A percentile compares a stretch with the other conserved stretches of the same genome.
phyloP scores from a whole-genome alignment of 2,329 filamentous ascomycete species.

The Pezicula neosporulosa region DNA sequence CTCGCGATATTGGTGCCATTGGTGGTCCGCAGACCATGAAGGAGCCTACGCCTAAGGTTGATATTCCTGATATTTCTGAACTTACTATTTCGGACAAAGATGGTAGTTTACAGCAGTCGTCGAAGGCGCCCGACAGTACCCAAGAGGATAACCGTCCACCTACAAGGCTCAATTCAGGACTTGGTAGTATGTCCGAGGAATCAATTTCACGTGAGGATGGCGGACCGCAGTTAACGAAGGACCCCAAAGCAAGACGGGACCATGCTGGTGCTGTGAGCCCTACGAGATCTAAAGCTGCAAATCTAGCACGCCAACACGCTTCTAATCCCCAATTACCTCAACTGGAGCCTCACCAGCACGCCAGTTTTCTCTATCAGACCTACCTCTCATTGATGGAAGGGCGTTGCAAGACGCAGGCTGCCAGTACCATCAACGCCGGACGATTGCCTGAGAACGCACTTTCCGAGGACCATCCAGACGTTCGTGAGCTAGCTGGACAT shows the following conservation, averaged over 20 bases:
- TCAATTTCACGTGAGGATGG: neutral
- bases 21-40: neutral
- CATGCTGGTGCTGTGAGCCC: neutral
- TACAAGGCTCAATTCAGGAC: neutral
- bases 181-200: neutral
- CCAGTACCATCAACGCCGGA: slow-evolving; percentile 16
- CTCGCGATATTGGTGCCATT: neutral
- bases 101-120: neutral
- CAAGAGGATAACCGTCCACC: neutral
- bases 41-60: neutral
- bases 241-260: too few relatives aligned
- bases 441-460: slow-evolving; percentile 17
- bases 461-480: slow-evolving; percentile 21
- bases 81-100: too few relatives aligned
- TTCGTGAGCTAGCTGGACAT: slow-evolving; percentile 15
- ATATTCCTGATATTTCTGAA: neutral
- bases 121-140: neutral
- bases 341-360: slow-evolving; percentile 17
- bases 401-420: slow-evolving; percentile 24
- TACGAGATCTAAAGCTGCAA: neutral
- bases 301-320: slow-evolving; percentile 7
- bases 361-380: slow-evolving; percentile 23
- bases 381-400: slow-evolving; percentile 28
- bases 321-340: slow-evolving; percentile 10
- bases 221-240: neutral